Evolutionary conservation across 164 flowering plant genomes (phyloP).

Genomic region (Akebia trifoliata): DNA sequence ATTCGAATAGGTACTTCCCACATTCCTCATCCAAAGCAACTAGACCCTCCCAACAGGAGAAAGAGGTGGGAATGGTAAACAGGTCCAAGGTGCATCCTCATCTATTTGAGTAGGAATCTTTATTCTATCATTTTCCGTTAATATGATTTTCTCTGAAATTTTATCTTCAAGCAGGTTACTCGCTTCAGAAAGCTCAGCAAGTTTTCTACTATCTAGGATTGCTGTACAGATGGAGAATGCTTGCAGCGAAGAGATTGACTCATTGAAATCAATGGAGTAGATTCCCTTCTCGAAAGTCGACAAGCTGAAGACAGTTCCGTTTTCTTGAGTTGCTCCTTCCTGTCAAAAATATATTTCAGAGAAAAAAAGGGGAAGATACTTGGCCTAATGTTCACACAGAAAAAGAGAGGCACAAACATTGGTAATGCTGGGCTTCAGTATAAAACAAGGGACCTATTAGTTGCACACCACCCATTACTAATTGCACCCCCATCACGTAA

Average conservation of each 20-base stretch:
- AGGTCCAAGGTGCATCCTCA: slow-evolving; percentile 27
- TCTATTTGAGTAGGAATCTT: slow-evolving; percentile 16
- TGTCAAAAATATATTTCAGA: slow-evolving; percentile 18
- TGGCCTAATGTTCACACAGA: not conserved
- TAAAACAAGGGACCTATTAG: too few relatives aligned
- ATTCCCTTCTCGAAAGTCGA: slow-evolving; percentile 41
- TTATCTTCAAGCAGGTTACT: slow-evolving; percentile 18
- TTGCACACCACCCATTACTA: too few relatives aligned
- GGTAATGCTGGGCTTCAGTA: not conserved
- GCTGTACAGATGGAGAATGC: slow-evolving; percentile 77
- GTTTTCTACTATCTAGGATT: slow-evolving; percentile 36
- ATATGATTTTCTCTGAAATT: slow-evolving; percentile 13
- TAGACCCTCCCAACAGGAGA: slow-evolving; percentile 77
- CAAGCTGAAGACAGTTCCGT: slow-evolving; percentile 52
- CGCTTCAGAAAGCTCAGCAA: slow-evolving; percentile 21
- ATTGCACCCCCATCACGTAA: too few relatives aligned
- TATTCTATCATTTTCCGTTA: slow-evolving; percentile 7
- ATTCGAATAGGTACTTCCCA: too few relatives aligned
- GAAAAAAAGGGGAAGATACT: not conserved
- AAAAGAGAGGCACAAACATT: not conserved
- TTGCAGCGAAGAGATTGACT: slow-evolving; percentile 57
- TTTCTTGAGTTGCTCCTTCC: slow-evolving; percentile 37
- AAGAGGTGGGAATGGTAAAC: slow-evolving; percentile 52
- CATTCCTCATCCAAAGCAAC: slow-evolving; percentile 8
- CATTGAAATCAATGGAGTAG: slow-evolving; percentile 47